phyloP scores from a whole-genome alignment of 1,284 basidiomycete species.

The Mixia osmundae region DNA sequence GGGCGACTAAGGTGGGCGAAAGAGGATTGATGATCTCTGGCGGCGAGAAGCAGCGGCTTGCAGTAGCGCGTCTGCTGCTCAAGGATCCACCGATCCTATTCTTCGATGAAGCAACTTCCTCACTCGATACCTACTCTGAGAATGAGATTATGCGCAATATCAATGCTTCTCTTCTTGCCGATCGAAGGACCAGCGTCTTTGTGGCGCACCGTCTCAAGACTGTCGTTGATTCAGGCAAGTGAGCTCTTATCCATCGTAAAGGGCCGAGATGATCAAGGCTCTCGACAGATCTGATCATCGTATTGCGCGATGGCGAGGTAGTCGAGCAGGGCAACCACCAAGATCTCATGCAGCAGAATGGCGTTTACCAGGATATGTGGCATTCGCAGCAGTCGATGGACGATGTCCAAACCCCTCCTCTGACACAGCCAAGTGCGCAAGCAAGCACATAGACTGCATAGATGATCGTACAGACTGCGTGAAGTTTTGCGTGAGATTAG shows the following conservation, averaged over 20 bases:
- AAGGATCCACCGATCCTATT: conserved; percentile 90
- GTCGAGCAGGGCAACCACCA: conserved; percentile 83
- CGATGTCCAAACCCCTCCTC: neutral
- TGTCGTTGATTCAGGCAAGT: conserved; percentile 59
- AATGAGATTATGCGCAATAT: conserved; percentile 88
- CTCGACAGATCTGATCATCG: conserved; percentile 54
- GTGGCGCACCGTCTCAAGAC: conserved; percentile 80
- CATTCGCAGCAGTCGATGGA: conserved; percentile 48
- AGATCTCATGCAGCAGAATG: conserved; percentile 41
- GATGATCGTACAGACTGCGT: too few species aligned
- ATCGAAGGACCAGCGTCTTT: conserved; percentile 73
- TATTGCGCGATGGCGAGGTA: conserved; percentile 59
- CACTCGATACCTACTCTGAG: conserved; percentile 82
- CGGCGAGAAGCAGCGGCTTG: conserved; percentile 81
- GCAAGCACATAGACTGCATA: too few species aligned
- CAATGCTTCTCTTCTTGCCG: conserved; percentile 48
- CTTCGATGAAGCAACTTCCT: conserved; percentile 95
- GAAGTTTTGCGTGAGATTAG: too few species aligned
- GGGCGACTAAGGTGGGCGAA: conserved; percentile 79
- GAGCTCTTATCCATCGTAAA: conserved; percentile 9
- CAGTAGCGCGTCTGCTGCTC: conserved; percentile 71
- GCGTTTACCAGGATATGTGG: conserved; percentile 72
- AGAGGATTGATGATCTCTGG: conserved; percentile 92
- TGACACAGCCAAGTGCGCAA: neutral
- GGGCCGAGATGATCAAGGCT: neutral